phyloP scores from a whole-genome alignment of 106 monocot genomes.

The Dendrobium catenatum region DNA sequence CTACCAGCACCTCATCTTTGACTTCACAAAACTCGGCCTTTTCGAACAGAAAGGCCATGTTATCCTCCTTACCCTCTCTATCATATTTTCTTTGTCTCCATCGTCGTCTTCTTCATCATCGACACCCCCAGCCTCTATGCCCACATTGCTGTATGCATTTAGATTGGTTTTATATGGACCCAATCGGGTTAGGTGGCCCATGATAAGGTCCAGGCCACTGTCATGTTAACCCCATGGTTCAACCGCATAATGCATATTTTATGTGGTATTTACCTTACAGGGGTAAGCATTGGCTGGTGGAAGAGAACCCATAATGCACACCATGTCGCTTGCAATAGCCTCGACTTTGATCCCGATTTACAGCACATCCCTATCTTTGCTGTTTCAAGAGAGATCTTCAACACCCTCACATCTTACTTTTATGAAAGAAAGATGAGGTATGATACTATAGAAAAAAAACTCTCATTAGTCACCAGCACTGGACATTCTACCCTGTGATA shows the following conservation, averaged over 20 bases:
- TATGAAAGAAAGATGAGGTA: conserved; percentile 1
- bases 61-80: neutral
- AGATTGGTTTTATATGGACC: conserved; percentile 37
- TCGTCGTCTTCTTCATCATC: conserved; percentile 18
- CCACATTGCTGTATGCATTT: conserved; percentile 12
- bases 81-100: conserved; percentile 9
- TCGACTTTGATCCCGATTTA: too few relatives aligned
- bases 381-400: too few relatives aligned
- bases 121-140: conserved; percentile 7
- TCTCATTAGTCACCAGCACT: neutral
- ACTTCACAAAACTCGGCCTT: conserved; percentile 30
- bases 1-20: conserved; percentile 33
- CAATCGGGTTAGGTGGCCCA: conserved; percentile 41
- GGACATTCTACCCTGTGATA: neutral
- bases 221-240: conserved; percentile 18
- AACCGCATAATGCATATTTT: too few relatives aligned
- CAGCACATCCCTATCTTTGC: too few relatives aligned
- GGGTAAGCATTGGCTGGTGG: too few relatives aligned
- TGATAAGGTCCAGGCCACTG: conserved; percentile 25
- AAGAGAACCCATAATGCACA: too few relatives aligned
- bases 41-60: conserved; percentile 26
- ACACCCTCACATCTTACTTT: too few relatives aligned
- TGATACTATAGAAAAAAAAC: neutral
- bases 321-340: too few relatives aligned
- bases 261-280: too few relatives aligned